A percentile compares a stretch with the other conserved stretches of the same genome.
Evolutionary conservation across 352 stramenopile species (phyloP).

Genomic region (Saprolegnia diclina): DNA sequence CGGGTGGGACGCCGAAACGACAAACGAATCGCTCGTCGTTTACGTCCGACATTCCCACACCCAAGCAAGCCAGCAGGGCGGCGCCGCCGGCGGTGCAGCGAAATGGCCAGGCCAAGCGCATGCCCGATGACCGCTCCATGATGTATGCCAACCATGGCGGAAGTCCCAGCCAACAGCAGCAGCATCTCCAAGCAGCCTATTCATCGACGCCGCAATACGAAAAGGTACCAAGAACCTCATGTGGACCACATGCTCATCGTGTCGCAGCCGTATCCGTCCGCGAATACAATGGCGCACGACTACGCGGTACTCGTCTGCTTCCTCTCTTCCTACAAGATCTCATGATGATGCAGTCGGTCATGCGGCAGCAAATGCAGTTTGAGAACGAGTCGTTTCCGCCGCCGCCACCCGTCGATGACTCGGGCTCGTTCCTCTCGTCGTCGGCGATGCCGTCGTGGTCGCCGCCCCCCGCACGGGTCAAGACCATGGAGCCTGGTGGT

Average conservation of each 20-base stretch:
- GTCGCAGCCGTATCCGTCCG: background rate
- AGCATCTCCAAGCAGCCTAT: background rate
- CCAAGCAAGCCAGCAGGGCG: background rate
- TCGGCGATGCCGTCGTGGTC: conserved; percentile 74
- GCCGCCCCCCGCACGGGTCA: conserved; percentile 55
- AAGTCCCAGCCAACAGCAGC: background rate
- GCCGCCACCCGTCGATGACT: conserved; percentile 58
- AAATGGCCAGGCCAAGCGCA: conserved; percentile 7
- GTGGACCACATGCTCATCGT: background rate
- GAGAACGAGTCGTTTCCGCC: conserved; percentile 67
- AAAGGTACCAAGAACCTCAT: background rate
- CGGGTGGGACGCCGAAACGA: conserved; percentile 11
- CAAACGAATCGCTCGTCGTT: conserved; percentile 1
- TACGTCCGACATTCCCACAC: background rate
- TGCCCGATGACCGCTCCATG: background rate
- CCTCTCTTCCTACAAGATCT: too few species aligned
- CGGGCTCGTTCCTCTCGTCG: conserved; percentile 49
- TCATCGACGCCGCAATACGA: background rate
- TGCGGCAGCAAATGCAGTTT: conserved; percentile 45
- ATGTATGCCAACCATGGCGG: background rate
- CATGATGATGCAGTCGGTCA: background rate
- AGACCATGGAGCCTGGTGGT: conserved; percentile 50
- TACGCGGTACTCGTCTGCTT: too few species aligned
- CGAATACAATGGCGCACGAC: too few species aligned
- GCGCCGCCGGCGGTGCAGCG: background rate